A percentile compares a stretch with the other conserved stretches of the same genome.
phyloP scores from a whole-genome alignment of 208 protist genomes.

The Lotmaria passim region DNA sequence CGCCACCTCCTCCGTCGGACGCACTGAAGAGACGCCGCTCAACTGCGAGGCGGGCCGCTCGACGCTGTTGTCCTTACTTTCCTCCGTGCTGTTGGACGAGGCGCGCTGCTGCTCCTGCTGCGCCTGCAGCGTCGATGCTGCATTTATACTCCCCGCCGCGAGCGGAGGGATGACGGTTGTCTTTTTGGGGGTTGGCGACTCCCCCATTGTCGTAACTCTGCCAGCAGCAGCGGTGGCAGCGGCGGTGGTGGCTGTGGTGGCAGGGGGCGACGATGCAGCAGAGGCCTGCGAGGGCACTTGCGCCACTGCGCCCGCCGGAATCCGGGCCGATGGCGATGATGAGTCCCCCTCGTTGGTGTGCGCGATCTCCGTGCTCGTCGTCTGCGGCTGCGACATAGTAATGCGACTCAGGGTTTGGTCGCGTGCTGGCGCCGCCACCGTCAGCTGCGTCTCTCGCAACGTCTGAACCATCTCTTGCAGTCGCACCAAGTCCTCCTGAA shows the following conservation, averaged over 20 bases:
- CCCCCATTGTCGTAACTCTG: neutral
- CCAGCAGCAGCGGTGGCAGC: neutral
- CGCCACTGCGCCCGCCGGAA: neutral
- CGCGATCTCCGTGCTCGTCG: constrained; percentile 39
- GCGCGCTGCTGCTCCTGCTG: constrained; percentile 22
- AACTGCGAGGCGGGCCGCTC: constrained; percentile 29
- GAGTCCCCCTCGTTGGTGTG: constrained; percentile 11
- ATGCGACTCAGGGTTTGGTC: constrained; percentile 22
- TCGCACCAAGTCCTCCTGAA: constrained; percentile 24
- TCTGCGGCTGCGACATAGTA: constrained; percentile 20
- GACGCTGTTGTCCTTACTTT: constrained; percentile 24
- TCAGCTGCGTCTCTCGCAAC: constrained; percentile 9
- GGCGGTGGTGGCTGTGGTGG: no score
- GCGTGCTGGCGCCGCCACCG: neutral
- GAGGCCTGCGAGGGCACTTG: neutral
- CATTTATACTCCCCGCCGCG: neutral
- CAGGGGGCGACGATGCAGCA: neutral
- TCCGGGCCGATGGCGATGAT: constrained; percentile 32
- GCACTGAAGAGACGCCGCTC: constrained; percentile 50
- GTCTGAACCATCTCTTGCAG: constrained; percentile 24
- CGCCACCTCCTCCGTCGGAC: constrained; percentile 20
- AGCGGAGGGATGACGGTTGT: neutral
- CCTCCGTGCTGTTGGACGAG: constrained; percentile 16
- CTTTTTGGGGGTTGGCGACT: neutral
- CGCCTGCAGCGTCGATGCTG: neutral